Conservation (phyloP, 495 filamentous ascomycete genomes). For the Penicillium turbatum region DNA sequence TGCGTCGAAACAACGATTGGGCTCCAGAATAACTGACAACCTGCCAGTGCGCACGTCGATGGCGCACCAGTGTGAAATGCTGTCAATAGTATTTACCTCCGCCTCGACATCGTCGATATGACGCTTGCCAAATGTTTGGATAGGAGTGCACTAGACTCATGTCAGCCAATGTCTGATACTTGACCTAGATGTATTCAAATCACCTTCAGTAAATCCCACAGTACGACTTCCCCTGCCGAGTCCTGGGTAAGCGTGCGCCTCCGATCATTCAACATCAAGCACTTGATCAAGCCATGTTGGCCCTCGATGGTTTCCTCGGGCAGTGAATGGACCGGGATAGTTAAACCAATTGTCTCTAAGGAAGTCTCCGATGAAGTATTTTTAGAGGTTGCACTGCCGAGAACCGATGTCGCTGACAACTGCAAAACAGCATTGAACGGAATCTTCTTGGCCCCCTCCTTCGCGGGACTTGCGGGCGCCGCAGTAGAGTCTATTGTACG, state of each 20-base stretch:
- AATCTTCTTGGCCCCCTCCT: conserved; percentile 56
- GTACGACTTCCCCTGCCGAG: conserved; percentile 89
- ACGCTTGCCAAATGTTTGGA: conserved; percentile 84
- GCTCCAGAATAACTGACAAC: conserved; percentile 84
- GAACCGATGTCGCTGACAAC: conserved; percentile 80
- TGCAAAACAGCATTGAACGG: conserved; percentile 69
- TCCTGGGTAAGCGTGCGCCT: conserved; percentile 85
- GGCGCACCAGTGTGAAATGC: conserved; percentile 89
- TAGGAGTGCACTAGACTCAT: conserved; percentile 64
- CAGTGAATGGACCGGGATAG: conserved; percentile 65
- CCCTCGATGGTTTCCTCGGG: conserved; percentile 89
- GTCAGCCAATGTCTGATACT: conserved; percentile 9
- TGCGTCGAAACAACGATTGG: conserved; percentile 95
- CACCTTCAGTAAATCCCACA: conserved; percentile 92
- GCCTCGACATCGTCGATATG: conserved; percentile 89
- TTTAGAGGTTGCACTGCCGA: conserved; percentile 46
- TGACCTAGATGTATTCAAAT: conserved; percentile 3
- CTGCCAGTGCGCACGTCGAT: conserved; percentile 91
- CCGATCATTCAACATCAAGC: conserved; percentile 86
- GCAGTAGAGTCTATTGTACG: conserved; percentile 34
- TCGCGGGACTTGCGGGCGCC: conserved; percentile 4
- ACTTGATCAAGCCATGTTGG: conserved; percentile 91
- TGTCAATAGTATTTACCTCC: conserved; percentile 82
- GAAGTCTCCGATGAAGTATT: conserved; percentile 53
- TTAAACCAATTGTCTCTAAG: conserved; percentile 51